phyloP scores from a whole-genome alignment of 768 basidiomycete species.

The Lyophyllum atratum region DNA sequence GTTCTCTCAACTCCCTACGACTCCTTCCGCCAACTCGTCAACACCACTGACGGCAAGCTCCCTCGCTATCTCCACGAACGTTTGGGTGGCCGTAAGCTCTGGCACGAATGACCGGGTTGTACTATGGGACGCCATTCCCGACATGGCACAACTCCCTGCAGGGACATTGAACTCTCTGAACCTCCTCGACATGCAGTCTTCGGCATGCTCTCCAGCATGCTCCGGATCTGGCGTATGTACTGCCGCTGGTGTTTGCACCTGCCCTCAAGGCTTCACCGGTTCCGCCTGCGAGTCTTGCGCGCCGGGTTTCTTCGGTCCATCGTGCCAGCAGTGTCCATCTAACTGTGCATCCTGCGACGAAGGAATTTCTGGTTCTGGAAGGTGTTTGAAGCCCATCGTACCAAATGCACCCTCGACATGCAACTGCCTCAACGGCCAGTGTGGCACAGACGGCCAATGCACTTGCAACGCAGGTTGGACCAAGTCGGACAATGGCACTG shows the following conservation, averaged over 20 bases:
- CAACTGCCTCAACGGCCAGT: slow-evolving; percentile 83
- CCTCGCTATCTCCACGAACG: slow-evolving; percentile 64
- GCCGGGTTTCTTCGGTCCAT: slow-evolving; percentile 72
- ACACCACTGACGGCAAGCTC: slow-evolving; percentile 58
- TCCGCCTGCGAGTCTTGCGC: slow-evolving; percentile 79
- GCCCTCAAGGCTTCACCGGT: slow-evolving; percentile 75
- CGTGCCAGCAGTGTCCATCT: slow-evolving; percentile 68
- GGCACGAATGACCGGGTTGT: slow-evolving; percentile 62
- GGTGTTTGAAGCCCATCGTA: slow-evolving; percentile 57
- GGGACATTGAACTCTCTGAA: slow-evolving; percentile 49
- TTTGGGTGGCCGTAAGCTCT: slow-evolving; percentile 67
- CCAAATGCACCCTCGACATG: slow-evolving; percentile 64
- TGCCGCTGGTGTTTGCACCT: slow-evolving; percentile 68
- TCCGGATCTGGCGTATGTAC: slow-evolving; percentile 74
- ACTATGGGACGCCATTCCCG: slow-evolving; percentile 80
- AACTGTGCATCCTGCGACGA: slow-evolving; percentile 76
- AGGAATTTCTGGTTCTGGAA: slow-evolving; percentile 76
- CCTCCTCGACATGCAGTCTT: slow-evolving; percentile 72
- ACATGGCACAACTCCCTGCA: slow-evolving; percentile 67
- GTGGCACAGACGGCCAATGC: slow-evolving; percentile 69
- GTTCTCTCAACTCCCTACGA: slow-evolving; percentile 58
- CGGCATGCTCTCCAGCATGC: slow-evolving; percentile 75
- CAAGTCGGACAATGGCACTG: slow-evolving; percentile 67
- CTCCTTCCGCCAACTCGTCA: slow-evolving; percentile 46
- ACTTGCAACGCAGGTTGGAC: slow-evolving; percentile 80